Base-by-base conservation (phyloP, 169 alveolate species). In the Cryptosporidium ubiquitum region DNA sequence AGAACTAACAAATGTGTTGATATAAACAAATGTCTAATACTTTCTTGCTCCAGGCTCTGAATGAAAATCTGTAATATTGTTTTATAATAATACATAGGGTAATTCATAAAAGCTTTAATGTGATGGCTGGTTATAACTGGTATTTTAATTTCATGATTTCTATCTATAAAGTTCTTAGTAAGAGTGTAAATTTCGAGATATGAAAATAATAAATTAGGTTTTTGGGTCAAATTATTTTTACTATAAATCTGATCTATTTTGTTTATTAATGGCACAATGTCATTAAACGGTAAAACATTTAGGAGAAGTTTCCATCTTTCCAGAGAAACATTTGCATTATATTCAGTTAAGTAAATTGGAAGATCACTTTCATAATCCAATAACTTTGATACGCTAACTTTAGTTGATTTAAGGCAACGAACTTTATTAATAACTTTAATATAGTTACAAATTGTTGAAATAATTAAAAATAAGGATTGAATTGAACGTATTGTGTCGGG, bases 231-330 rank as follows among this genome's bases (percentile, higher is more conserved):
- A n/a, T 14, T 64, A 4, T 64, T 64, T 37, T 37, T 61, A 7
- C 2, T 29, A 29, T 31, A 20, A 42, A 79, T n/a, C 4, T 16
- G 12, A 4, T 79, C 74, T 5, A 79, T 7, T 6, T 5, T 33
- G 10, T 79, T 10, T n/a, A 58, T 33, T 5, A 64, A 23, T 12
- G 89, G 73, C 6, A 18, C 16, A 60, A 79, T 58, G 12, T 64
- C 61, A 26, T 37, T 31, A 37, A 58, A 64, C 6, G 26, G 26
- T 26, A 58, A 31, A 2, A 40, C 64, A 12, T 40, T 14, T 10
- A 64, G 5, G 16, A 58, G 37, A 3, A 40, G 18, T 18, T 61
- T 79, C 89, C 89, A 79, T 6, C 89, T 37, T 79, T 44, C 44
- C 10, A 20, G 5, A 39, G 64, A 42, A 29, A 14, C 40, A 26